A percentile compares a stretch with the other conserved stretches of the same genome.
Conservation (phyloP, 202 grass and related monocot genomes). For the Zizania palustris region DNA sequence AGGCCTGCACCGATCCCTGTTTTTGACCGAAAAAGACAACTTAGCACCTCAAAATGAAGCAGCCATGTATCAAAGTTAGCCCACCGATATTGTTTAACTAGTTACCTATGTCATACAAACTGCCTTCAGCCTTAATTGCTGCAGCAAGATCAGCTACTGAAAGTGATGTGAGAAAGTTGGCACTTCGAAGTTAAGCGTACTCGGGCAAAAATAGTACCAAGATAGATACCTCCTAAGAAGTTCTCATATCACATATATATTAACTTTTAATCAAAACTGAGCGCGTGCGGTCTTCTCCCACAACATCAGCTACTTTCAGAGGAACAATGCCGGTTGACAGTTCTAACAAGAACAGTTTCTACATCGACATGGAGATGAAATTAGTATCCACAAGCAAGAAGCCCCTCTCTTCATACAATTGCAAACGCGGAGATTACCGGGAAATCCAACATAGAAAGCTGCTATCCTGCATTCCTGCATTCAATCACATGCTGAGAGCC, state of each 20-base stretch:
- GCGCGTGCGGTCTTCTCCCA: too few species aligned
- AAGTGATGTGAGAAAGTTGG: too few species aligned
- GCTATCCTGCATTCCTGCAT: slow-evolving; percentile 92
- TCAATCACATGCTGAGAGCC: slow-evolving; percentile 83
- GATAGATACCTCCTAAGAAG: too few species aligned
- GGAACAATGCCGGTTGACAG: slow-evolving; percentile 88
- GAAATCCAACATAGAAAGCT: slow-evolving; percentile 90
- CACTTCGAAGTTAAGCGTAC: too few species aligned
- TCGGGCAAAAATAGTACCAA: too few species aligned
- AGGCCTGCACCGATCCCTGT: slow-evolving; percentile 91
- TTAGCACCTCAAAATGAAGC: slow-evolving; percentile 28
- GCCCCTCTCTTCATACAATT: neutral
- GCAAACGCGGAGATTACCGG: slow-evolving; percentile 48
- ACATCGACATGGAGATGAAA: neutral
- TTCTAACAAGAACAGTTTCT: slow-evolving; percentile 94
- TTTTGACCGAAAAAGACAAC: slow-evolving; percentile 17
- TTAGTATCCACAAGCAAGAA: neutral
- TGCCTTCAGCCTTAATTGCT: slow-evolving; percentile 91
- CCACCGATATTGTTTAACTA: neutral
- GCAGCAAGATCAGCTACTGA: slow-evolving; percentile 83
- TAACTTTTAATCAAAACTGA: too few species aligned
- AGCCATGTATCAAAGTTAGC: neutral
- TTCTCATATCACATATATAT: too few species aligned
- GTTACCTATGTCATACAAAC: slow-evolving; percentile 92
- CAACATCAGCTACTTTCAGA: slow-evolving; percentile 93